Percentiles rank a stretch among this genome's conserved stretches.
phyloP scores from a whole-genome alignment of 257 asterid species.

The Buddleja alternifolia region DNA sequence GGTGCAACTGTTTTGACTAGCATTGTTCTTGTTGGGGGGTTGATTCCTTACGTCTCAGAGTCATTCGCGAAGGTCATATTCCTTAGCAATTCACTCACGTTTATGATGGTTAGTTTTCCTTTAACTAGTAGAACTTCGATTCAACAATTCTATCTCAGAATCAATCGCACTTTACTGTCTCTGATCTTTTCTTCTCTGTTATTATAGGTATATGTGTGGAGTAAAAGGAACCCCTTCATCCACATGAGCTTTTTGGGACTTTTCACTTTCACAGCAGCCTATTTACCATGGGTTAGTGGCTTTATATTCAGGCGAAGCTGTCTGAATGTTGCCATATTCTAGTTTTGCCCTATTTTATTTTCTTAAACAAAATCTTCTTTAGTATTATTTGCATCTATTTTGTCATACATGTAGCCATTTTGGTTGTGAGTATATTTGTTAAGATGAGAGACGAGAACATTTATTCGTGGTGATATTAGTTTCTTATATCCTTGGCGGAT shows the following conservation, averaged over 20 bases:
- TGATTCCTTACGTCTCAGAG: constrained; percentile 95
- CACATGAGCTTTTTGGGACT: constrained; percentile 99
- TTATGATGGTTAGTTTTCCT: constrained; percentile 88
- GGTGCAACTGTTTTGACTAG: constrained; percentile 94
- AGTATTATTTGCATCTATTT: too few relatives aligned
- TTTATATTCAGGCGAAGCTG: constrained; percentile 15
- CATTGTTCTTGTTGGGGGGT: constrained; percentile 90
- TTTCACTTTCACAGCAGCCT: constrained; percentile 97
- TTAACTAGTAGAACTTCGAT: not conserved
- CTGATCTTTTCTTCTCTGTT: constrained; percentile 22
- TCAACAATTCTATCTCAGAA: not conserved
- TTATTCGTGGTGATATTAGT: not conserved
- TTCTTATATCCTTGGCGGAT: not conserved
- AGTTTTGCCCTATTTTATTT: too few relatives aligned
- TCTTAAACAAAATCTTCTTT: too few relatives aligned
- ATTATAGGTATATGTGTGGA: constrained; percentile 93
- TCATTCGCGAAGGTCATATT: constrained; percentile 92
- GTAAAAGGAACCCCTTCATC: constrained; percentile 97
- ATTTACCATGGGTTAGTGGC: constrained; percentile 94
- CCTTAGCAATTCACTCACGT: constrained; percentile 97
- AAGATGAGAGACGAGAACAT: not conserved
- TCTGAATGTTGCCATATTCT: constrained; percentile 23
- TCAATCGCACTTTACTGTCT: constrained; percentile 15
- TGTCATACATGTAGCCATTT: too few relatives aligned
- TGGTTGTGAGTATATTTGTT: constrained; percentile 1